A percentile compares a stretch with the other conserved stretches of the same genome.
Conservation (phyloP, 441 rosid genomes). For the Gossypium davidsonii region DNA sequence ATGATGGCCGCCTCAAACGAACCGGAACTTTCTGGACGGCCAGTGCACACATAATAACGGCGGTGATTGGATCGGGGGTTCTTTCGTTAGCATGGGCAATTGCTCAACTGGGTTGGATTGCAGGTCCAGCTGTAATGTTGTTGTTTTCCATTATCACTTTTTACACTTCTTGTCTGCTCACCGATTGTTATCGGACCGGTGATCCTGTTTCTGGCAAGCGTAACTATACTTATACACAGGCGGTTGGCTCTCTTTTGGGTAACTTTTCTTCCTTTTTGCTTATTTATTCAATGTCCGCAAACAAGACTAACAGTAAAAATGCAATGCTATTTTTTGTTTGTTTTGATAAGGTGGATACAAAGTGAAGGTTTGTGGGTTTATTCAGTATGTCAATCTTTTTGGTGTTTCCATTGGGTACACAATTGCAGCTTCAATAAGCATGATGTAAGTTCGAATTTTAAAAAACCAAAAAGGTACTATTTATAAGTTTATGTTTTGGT, state of each 20-base stretch:
- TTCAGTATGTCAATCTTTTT: conserved; percentile 49
- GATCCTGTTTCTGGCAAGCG: conserved; percentile 50
- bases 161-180: conserved; percentile 40
- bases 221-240: conserved; percentile 55
- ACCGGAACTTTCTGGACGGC: conserved; percentile 53
- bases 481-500: no score
- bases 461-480: no score
- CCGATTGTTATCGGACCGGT: conserved; percentile 45
- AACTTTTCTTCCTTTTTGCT: neutral
- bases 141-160: conserved; percentile 46
- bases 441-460: conserved; percentile 34
- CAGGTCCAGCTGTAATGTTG: conserved; percentile 37
- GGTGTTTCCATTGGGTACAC: conserved; percentile 57
- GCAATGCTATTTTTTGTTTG: neutral
- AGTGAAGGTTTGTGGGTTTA: conserved; percentile 40
- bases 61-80: conserved; percentile 60
- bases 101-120: conserved; percentile 59
- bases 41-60: conserved; percentile 53
- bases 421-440: conserved; percentile 55
- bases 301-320: neutral
- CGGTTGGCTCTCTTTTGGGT: conserved; percentile 48
- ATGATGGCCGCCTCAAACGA: conserved; percentile 55
- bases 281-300: neutral
- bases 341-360: conserved; percentile 38
- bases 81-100: conserved; percentile 56